Percentiles rank a stretch among this genome's conserved stretches.
Conservation (phyloP, 2,329 filamentous ascomycete genomes). For the Pleoardoris graminearum region DNA sequence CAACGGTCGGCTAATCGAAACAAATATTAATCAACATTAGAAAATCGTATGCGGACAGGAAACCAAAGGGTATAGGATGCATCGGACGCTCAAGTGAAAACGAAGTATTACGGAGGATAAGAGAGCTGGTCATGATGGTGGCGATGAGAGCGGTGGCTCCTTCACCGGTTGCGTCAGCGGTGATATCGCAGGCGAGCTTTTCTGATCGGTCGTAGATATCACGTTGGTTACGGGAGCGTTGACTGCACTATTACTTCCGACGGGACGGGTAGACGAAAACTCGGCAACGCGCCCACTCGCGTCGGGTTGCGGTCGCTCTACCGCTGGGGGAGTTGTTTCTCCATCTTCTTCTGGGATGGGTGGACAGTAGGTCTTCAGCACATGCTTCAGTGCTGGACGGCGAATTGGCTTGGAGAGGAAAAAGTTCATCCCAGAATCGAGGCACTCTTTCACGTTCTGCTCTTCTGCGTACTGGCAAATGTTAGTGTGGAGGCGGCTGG, state of each 20-base stretch:
- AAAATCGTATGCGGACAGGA: not conserved
- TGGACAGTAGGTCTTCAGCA: constrained; percentile 77
- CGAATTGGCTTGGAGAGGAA: constrained; percentile 78
- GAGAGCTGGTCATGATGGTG: not conserved
- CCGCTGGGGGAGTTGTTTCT: constrained; percentile 27
- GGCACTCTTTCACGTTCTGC: constrained; percentile 50
- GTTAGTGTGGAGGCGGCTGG: not conserved
- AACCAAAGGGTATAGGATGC: constrained; percentile 2
- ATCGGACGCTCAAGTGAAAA: not conserved
- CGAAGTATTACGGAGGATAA: not conserved
- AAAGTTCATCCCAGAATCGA: constrained; percentile 90
- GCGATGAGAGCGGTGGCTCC: not conserved
- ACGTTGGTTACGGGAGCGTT: not conserved
- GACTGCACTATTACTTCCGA: not conserved
- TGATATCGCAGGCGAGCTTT: constrained; percentile 7
- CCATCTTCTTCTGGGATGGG: constrained; percentile 73
- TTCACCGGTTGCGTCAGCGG: constrained; percentile 4
- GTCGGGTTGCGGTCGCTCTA: not conserved
- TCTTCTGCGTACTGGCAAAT: constrained; percentile 11
- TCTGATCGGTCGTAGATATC: not conserved
- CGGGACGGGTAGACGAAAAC: not conserved
- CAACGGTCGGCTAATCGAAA: constrained; percentile 1
- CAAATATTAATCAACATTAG: constrained; percentile 4
- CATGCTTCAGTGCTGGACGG: constrained; percentile 81
- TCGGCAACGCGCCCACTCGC: not conserved